A percentile compares a stretch with the other conserved stretches of the same genome.
These are phyloP conservation scores for Pycnococcus provasolii DNA, from an alignment of 139 green algal species.

Conservation along the genomic window DNA sequence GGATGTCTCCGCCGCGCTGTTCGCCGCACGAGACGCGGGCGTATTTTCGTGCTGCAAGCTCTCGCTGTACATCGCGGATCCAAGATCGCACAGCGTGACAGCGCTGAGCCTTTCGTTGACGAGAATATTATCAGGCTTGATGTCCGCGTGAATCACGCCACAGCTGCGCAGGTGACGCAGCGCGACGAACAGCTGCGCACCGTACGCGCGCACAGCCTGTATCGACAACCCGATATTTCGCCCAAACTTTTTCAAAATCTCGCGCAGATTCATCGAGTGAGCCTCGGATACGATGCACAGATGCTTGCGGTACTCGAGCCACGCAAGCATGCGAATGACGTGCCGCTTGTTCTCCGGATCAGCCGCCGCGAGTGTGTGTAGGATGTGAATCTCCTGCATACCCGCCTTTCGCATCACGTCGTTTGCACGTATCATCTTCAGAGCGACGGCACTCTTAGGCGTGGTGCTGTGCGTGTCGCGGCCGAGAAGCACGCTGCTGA, in stretches of 20 bases:
- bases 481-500: conserved; percentile 68
- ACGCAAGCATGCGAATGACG: conserved; percentile 74
- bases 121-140: conserved; percentile 99
- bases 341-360: conserved; percentile 80
- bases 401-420: conserved; percentile 58
- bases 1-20: not conserved
- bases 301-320: conserved; percentile 89
- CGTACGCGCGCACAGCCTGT: conserved; percentile 75
- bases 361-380: conserved; percentile 49
- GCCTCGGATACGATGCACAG: conserved; percentile 75
- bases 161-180: conserved; percentile 79
- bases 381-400: conserved; percentile 58
- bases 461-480: too few relatives aligned
- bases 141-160: conserved; percentile 89
- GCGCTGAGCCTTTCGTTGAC: conserved; percentile 65
- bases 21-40: not conserved
- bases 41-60: not conserved
- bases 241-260: conserved; percentile 69
- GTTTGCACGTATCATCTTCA: conserved; percentile 62
- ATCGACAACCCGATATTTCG: conserved; percentile 88
- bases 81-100: conserved; percentile 88
- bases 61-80: conserved; percentile 73
- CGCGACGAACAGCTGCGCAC: conserved; percentile 81
- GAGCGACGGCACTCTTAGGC: conserved; percentile 35
- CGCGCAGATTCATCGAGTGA: conserved; percentile 37